Evolutionary conservation across 1,139 yeast genomes (phyloP).

Genomic region (Suhomyces coccinellae): DNA sequence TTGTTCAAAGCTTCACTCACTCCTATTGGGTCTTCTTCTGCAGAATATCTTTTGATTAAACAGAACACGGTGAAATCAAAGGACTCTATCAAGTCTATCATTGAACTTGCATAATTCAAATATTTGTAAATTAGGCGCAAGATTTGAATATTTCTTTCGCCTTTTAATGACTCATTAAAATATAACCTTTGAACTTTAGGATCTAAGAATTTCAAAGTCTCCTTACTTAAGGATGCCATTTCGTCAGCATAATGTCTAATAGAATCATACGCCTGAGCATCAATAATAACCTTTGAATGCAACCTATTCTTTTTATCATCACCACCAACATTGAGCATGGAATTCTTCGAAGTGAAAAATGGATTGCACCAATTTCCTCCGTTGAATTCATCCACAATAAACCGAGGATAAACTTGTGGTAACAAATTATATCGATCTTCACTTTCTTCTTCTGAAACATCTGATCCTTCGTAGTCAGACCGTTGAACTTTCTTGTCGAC

Average conservation of each 20-base stretch:
- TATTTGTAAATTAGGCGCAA: constrained; percentile 54
- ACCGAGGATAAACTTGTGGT: constrained; percentile 71
- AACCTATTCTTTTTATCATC: constrained; percentile 45
- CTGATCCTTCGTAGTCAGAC: constrained; percentile 44
- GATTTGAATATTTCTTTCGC: constrained; percentile 54
- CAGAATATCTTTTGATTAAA: constrained; percentile 31
- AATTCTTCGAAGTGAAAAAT: constrained; percentile 47
- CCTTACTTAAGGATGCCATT: constrained; percentile 39
- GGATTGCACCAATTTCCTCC: constrained; percentile 79
- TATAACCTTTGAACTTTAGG: constrained; percentile 34
- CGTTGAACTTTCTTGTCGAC: constrained; percentile 33
- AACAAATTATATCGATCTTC: constrained; percentile 41
- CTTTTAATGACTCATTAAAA: constrained; percentile 36
- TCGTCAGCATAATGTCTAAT: constrained; percentile 39
- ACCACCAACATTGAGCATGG: constrained; percentile 46
- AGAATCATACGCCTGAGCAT: constrained; percentile 45
- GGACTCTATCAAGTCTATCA: constrained; percentile 57
- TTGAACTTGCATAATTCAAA: constrained; percentile 48
- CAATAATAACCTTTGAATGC: constrained; percentile 51
- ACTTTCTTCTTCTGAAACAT: constrained; percentile 36
- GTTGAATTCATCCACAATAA: constrained; percentile 59
- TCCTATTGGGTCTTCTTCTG: constrained; percentile 21
- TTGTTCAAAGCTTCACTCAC: constrained; percentile 12
- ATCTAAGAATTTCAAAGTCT: constrained; percentile 41
- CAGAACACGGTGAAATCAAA: constrained; percentile 63